Conservation (phyloP, 495 filamentous ascomycete species). For the Opeltia flavorubescens region DNA sequence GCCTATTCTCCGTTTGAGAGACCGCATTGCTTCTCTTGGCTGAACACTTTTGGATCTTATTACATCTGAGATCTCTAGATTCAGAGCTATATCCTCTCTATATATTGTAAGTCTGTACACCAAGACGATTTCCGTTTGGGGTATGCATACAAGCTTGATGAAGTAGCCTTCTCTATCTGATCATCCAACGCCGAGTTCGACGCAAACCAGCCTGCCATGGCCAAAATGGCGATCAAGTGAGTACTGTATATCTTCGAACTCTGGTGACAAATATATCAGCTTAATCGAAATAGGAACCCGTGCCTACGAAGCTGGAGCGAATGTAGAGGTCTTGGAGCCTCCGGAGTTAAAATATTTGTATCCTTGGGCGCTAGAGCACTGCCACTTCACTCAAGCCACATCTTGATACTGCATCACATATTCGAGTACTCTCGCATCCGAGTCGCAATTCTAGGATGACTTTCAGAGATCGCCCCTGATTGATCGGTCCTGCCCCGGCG, state of each 20-base stretch:
- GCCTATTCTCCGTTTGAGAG: constrained; percentile 81
- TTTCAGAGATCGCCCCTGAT: too few relatives aligned
- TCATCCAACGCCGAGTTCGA: constrained; percentile 82
- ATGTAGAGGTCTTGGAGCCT: too few relatives aligned
- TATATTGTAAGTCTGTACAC: constrained; percentile 4
- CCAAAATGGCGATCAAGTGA: constrained; percentile 14
- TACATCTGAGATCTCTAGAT: constrained; percentile 91
- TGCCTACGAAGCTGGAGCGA: too few relatives aligned
- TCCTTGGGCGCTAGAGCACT: too few relatives aligned
- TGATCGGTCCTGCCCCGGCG: too few relatives aligned
- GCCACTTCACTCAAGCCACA: neutral
- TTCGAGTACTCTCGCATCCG: too few relatives aligned
- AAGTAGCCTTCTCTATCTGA: constrained; percentile 89
- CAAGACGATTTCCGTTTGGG: neutral
- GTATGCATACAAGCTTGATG: constrained; percentile 65
- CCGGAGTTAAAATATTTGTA: too few relatives aligned
- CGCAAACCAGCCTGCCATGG: constrained; percentile 87
- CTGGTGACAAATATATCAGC: too few relatives aligned
- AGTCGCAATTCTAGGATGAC: too few relatives aligned
- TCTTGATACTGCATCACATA: too few relatives aligned
- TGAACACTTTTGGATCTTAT: constrained; percentile 94
- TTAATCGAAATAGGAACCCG: too few relatives aligned
- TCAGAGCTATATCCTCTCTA: constrained; percentile 91
- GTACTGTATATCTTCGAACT: too few relatives aligned
- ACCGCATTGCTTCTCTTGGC: constrained; percentile 94